Conservation (phyloP, 352 stramenopile genomes). For the Globisporangium parvum region DNA sequence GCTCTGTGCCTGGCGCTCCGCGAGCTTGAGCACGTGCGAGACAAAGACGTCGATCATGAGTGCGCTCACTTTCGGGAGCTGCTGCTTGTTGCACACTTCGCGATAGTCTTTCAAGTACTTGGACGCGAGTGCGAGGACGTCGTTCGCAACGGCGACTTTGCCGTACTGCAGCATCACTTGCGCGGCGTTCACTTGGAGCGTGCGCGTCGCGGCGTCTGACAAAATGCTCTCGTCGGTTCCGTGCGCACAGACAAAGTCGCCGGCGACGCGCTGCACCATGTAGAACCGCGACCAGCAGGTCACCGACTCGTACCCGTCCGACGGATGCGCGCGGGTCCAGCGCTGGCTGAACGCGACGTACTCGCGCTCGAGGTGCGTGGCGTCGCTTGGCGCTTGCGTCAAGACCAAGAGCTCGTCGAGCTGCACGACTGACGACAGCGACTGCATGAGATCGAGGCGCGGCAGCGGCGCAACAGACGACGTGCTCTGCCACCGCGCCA, state of each 20-base stretch:
- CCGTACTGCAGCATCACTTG: constrained; percentile 66
- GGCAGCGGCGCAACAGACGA: constrained; percentile 35
- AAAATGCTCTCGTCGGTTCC: constrained; percentile 25
- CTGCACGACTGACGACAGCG: constrained; percentile 55
- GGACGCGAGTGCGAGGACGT: constrained; percentile 64
- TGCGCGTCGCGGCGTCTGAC: constrained; percentile 20
- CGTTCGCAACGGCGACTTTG: constrained; percentile 50
- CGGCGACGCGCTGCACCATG: constrained; percentile 45
- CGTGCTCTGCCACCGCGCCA: constrained; percentile 54
- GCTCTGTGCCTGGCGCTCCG: constrained; percentile 47
- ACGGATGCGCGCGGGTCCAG: constrained; percentile 37
- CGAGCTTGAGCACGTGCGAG: constrained; percentile 70
- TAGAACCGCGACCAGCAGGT: constrained; percentile 54
- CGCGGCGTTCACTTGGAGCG: constrained; percentile 26
- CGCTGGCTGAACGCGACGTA: constrained; percentile 24
- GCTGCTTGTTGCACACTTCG: constrained; percentile 55
- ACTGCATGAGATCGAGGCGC: constrained; percentile 56
- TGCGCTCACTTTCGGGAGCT: constrained; percentile 68
- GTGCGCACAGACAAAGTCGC: constrained; percentile 24
- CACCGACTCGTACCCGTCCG: constrained; percentile 45
- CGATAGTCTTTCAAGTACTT: constrained; percentile 77
- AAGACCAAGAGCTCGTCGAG: constrained; percentile 45
- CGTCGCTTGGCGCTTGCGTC: constrained; percentile 5
- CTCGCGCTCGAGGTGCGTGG: constrained; percentile 8
- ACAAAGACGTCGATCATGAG: constrained; percentile 81